A percentile compares a stretch with the other conserved stretches of the same genome.
These are phyloP conservation scores for Xenoacremonium recifei DNA, from an alignment of 2,329 filamentous ascomycete species.

Conservation along the genomic window DNA sequence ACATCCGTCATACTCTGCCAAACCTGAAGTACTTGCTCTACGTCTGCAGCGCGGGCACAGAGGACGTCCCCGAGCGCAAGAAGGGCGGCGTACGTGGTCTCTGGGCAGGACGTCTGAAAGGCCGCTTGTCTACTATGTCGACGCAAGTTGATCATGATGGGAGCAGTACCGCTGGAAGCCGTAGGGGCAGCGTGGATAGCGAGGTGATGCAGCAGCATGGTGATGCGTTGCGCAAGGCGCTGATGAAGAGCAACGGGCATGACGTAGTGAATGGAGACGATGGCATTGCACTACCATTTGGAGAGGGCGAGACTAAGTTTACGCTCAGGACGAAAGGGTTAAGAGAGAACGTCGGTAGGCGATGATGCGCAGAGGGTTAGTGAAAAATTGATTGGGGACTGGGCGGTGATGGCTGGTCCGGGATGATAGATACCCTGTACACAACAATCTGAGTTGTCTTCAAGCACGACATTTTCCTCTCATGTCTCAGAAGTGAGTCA, in stretches of 20 bases:
- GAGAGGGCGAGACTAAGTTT: slow-evolving; percentile 43
- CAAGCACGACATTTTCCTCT: too few species aligned
- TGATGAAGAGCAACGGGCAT: slow-evolving; percentile 25
- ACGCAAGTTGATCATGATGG: slow-evolving; percentile 34
- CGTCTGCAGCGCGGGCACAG: slow-evolving; percentile 76
- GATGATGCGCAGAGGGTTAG: too few species aligned
- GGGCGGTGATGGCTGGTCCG: too few species aligned
- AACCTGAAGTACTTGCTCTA: slow-evolving; percentile 94
- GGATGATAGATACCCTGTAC: too few species aligned
- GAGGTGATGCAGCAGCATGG: slow-evolving; percentile 38
- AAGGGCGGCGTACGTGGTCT: slow-evolving; percentile 60
- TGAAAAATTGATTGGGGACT: too few species aligned
- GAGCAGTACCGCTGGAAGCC: slow-evolving; percentile 38
- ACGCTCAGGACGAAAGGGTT: slow-evolving; percentile 56
- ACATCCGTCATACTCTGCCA: slow-evolving; percentile 87
- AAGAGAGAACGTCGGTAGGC: slow-evolving; percentile 44
- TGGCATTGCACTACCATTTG: slow-evolving; percentile 43
- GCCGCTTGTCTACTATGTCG: slow-evolving; percentile 31
- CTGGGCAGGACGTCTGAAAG: slow-evolving; percentile 48
- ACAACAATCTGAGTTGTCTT: too few species aligned
- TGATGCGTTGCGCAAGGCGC: slow-evolving; percentile 40
- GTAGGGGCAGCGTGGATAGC: slow-evolving; percentile 44
- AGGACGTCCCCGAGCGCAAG: slow-evolving; percentile 61
- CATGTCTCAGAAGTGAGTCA: too few species aligned
- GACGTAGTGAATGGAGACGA: slow-evolving; percentile 15